Base-by-base conservation (phyloP, 2,329 filamentous ascomycete genomes). In the Cytospora paraplurivora region DNA sequence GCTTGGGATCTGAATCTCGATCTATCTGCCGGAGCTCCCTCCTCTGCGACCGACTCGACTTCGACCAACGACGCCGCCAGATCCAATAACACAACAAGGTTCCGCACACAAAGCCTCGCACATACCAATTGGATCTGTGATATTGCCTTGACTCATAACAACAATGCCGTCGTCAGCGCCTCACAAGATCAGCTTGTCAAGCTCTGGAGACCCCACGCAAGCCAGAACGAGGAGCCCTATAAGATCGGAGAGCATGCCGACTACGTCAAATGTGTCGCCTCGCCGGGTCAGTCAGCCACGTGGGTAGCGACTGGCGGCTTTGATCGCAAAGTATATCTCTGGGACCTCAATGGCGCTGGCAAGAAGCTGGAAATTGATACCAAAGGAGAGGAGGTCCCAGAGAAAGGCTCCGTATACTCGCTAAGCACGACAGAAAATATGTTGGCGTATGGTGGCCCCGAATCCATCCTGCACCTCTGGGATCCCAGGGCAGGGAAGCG, bases 41-140 rank as follows among this genome's bases (percentile, higher is more conserved):
- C 63, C 65, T 65, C 68, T 62, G 68, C 65, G 62, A 68, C 68
- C 64, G 68, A 71, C 58, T 63, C 61, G 63, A 69, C 66, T 41
- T 68, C 73, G 58, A 71, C 69, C 59, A 57, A 71, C 66, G 61
- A 66, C 37, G 57, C 69, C 66, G 71, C 74, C 69, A 81, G 76
- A 68, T 71, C 78, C 38, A 78, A 78, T 65, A 72, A 79, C 52
- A 78, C 79, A 19, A 86, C 86, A 57, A 83, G 78, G 32, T 88
- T 89, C 72, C 85, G 85, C 65, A 76, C 83, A 50, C 85, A 87
- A 70, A 83, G 82, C 17, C 83, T 86, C 69, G 93, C 93, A 10
- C 93, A 97, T 76, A 97, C 92, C 57, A 92, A 96, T 76, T 97
- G 93, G 93, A 89, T 97, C 78, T 97, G 97, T 77, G 93, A 97